These are phyloP conservation scores for Eucalyptus camaldulensis DNA, from an alignment of 345 rosid species.

Conservation along the genomic window DNA sequence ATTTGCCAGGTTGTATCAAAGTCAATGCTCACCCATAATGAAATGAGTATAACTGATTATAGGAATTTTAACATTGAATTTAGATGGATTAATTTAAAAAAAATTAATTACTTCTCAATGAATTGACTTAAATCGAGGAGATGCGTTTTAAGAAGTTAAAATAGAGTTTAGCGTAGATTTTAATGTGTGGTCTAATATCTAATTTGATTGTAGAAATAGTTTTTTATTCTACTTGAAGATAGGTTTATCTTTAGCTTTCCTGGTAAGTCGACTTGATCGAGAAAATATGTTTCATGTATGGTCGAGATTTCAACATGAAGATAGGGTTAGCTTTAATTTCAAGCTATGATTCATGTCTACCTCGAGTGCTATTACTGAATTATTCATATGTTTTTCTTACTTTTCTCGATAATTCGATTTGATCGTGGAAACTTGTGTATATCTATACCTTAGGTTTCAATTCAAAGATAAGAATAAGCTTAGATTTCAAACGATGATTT, in stretches of 20 bases:
- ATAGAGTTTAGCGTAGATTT: not conserved
- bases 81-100: not conserved
- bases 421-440: not conserved
- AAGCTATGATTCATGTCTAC: not conserved
- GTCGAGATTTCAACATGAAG: accelerated
- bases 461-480: not conserved
- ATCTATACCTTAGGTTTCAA: not conserved
- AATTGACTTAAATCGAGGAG: not conserved
- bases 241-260: not conserved
- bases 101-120: not conserved
- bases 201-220: not conserved
- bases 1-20: no score
- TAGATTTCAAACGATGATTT: not conserved
- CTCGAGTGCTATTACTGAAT: not conserved
- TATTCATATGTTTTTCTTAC: not conserved
- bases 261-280: not conserved
- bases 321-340: not conserved
- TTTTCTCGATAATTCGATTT: not conserved
- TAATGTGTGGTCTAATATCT: not conserved
- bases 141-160: not conserved
- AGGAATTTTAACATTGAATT: not conserved
- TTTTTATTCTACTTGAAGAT: not conserved
- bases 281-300: not conserved
- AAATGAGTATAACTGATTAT: no score
- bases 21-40: no score